A percentile compares a stretch with the other conserved stretches of the same genome.
These are phyloP conservation scores for Brassica carinata DNA, from an alignment of 345 rosid genomes.

Conservation along the genomic window DNA sequence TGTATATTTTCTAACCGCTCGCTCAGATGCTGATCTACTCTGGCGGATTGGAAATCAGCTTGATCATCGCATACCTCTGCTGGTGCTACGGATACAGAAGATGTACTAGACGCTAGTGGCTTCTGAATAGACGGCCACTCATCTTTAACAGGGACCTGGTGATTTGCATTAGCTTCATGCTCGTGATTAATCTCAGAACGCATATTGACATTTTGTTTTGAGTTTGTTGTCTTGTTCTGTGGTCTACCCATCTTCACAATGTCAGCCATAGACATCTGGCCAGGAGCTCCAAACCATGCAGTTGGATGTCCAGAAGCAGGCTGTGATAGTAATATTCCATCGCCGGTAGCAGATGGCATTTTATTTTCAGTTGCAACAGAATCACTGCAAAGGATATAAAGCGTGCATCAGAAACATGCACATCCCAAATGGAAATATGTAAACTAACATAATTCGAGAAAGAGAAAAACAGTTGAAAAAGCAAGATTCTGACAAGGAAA, in stretches of 20 bases:
- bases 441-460: background rate
- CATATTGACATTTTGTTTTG: constrained; percentile 20
- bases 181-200: constrained; percentile 47
- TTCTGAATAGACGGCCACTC: constrained; percentile 72
- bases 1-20: constrained; percentile 59
- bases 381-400: constrained; percentile 60
- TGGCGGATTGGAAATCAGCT: constrained; percentile 56
- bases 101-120: constrained; percentile 46
- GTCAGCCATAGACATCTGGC: constrained; percentile 95
- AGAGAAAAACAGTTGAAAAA: background rate
- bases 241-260: constrained; percentile 98
- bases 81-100: constrained; percentile 55
- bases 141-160: constrained; percentile 54
- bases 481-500: background rate
- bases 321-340: constrained; percentile 57
- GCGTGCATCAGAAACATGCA: constrained; percentile 34
- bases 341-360: constrained; percentile 43
- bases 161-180: constrained; percentile 45
- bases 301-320: constrained; percentile 65
- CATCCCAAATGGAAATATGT: constrained; percentile 11
- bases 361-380: constrained; percentile 50
- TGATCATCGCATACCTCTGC: constrained; percentile 50
- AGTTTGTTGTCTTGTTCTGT: constrained; percentile 49
- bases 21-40: constrained; percentile 52
- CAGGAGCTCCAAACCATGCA: constrained; percentile 78